Evolutionary conservation across 1,284 basidiomycete species (phyloP).

Genomic region (Puccinia polysora): DNA sequence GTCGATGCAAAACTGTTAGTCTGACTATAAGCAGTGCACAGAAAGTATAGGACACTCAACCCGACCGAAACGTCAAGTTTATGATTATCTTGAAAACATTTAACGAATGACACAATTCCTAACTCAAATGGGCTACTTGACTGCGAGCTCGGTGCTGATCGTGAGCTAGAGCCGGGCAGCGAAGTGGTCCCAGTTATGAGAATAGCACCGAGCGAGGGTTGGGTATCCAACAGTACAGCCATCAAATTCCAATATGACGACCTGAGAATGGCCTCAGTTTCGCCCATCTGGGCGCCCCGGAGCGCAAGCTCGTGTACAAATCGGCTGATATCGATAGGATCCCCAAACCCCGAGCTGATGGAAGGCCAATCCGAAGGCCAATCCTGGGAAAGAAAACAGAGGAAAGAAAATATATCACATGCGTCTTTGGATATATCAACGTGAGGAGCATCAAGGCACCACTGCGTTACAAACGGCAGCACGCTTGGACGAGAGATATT

Average conservation of each 20-base stretch:
- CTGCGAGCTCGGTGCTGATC: not conserved
- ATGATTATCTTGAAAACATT: constrained; percentile 39
- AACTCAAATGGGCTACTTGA: constrained; percentile 28
- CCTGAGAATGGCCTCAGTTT: constrained; percentile 5
- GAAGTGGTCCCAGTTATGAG: constrained; percentile 25
- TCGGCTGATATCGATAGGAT: constrained; percentile 34
- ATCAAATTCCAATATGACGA: constrained; percentile 39
- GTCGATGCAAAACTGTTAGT: constrained; percentile 20
- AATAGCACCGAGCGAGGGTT: constrained; percentile 37
- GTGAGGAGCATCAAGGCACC: constrained; percentile 35
- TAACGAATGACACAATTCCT: constrained; percentile 30
- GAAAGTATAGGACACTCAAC: constrained; percentile 33
- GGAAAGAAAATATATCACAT: constrained; percentile 32
- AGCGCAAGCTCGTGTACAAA: constrained; percentile 29
- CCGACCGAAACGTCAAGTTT: constrained; percentile 26
- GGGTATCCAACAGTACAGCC: constrained; percentile 36
- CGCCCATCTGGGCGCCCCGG: constrained; percentile 12
- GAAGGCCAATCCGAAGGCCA: constrained; percentile 44
- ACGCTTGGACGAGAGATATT: constrained; percentile 20
- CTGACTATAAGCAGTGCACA: constrained; percentile 30
- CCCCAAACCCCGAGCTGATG: constrained; percentile 36
- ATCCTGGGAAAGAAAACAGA: constrained; percentile 38
- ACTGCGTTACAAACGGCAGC: constrained; percentile 33
- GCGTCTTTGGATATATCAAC: constrained; percentile 16
- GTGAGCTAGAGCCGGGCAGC: constrained; percentile 19